Evolutionary conservation across 306 rosid genomes (phyloP).

Genomic region (Alnus glutinosa): DNA sequence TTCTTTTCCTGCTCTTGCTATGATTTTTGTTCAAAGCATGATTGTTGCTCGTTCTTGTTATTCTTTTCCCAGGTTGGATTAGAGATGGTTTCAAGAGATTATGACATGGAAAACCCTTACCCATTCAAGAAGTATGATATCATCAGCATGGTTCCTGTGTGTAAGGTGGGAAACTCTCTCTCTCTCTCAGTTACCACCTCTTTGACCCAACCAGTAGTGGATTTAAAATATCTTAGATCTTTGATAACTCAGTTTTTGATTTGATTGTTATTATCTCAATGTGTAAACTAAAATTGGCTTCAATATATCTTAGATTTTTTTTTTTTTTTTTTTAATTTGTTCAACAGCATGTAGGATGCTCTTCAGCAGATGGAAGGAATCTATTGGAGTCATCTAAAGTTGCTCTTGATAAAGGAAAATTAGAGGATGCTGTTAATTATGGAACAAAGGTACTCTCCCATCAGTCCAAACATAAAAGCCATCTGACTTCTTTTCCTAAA

Average conservation of each 20-base stretch:
- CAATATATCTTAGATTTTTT: not conserved
- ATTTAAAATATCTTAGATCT: slow-evolving; percentile 4
- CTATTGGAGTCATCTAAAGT: slow-evolving; percentile 84
- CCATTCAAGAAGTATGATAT: slow-evolving; percentile 76
- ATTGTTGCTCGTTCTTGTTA: slow-evolving; percentile 14
- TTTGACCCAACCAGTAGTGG: slow-evolving; percentile 10
- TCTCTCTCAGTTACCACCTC: not conserved
- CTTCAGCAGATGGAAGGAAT: slow-evolving; percentile 90
- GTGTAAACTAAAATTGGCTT: not conserved
- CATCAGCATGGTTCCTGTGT: slow-evolving; percentile 83
- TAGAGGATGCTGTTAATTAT: slow-evolving; percentile 88
- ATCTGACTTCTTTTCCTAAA: not conserved
- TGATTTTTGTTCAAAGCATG: slow-evolving; percentile 12
- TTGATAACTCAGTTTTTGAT: slow-evolving; percentile 1
- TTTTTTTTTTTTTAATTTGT: not conserved
- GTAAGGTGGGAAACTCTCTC: slow-evolving; percentile 64
- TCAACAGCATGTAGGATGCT: slow-evolving; percentile 79
- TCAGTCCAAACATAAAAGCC: slow-evolving; percentile 11
- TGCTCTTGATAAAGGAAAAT: slow-evolving; percentile 98
- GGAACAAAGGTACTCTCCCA: slow-evolving; percentile 80
- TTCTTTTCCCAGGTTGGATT: slow-evolving; percentile 66
- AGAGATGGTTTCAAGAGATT: slow-evolving; percentile 84
- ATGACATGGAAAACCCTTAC: slow-evolving; percentile 69
- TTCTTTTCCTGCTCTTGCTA: not conserved
- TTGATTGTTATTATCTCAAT: not conserved